phyloP scores from a whole-genome alignment of 257 asterid species.

The Forsythia suspensa region DNA sequence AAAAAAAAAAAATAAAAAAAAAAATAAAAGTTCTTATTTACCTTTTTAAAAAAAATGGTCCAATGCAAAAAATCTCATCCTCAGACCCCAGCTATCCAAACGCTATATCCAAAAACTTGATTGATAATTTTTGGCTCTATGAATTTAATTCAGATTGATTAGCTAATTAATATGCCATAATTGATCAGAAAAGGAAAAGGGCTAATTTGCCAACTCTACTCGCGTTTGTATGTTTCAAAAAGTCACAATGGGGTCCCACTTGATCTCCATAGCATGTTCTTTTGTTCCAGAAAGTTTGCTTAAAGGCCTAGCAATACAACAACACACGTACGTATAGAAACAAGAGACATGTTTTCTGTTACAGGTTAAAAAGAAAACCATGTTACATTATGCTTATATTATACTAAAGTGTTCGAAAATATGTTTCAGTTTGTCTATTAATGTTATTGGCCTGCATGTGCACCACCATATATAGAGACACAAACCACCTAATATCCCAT shows the following conservation, averaged over 20 bases:
- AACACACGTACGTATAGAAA: not conserved
- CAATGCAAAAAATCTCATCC: not conserved
- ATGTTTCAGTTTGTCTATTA: not conserved
- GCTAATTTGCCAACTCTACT: not conserved
- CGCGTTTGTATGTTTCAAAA: not conserved
- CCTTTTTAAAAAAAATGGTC: too few species aligned
- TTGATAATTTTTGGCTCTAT: too few species aligned
- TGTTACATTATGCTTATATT: not conserved
- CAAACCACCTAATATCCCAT: too few species aligned
- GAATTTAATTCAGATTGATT: too few species aligned
- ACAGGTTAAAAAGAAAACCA: not conserved
- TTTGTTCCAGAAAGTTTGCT: not conserved
- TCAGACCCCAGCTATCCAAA: not conserved
- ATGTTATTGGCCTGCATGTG: not conserved
- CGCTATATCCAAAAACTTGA: not conserved
- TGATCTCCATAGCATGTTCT: not conserved
- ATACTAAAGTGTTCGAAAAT: not conserved
- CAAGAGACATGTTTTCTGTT: not conserved
- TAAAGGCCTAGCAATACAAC: not conserved
- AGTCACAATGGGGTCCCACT: not conserved
- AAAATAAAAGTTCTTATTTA: too few species aligned
- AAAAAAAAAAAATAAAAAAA: too few species aligned
- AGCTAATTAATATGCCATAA: too few species aligned
- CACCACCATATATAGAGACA: not conserved
- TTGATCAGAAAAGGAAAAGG: not conserved